Conservation (phyloP, 2,329 filamentous ascomycete genomes). For the Diatrype stigma region DNA sequence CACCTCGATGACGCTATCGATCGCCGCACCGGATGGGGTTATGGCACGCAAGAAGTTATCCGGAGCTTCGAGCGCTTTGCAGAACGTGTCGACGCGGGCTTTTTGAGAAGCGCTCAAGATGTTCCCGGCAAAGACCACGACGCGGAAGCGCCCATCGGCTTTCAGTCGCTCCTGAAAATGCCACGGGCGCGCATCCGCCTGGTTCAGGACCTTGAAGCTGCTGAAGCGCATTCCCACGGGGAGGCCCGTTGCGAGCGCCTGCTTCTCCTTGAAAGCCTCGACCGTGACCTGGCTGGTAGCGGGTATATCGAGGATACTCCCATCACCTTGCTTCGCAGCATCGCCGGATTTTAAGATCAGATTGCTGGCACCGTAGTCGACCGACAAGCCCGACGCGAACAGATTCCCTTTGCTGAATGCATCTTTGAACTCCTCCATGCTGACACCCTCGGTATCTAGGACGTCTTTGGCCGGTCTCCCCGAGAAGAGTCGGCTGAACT, state of each 20-base stretch:
- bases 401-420: slow-evolving; percentile 56
- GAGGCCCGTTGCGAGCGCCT: slow-evolving; percentile 42
- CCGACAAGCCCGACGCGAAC: slow-evolving; percentile 52
- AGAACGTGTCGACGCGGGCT: slow-evolving; percentile 43
- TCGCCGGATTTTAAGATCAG: slow-evolving; percentile 51
- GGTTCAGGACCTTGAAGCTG: slow-evolving; percentile 56
- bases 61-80: slow-evolving; percentile 33
- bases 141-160: slow-evolving; percentile 54
- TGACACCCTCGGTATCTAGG: slow-evolving; percentile 48
- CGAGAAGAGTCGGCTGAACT: slow-evolving; percentile 53
- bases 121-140: slow-evolving; percentile 60
- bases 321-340: slow-evolving; percentile 40
- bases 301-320: slow-evolving; percentile 30
- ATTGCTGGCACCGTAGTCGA: slow-evolving; percentile 54
- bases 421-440: slow-evolving; percentile 53
- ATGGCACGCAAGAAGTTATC: slow-evolving; percentile 19
- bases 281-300: slow-evolving; percentile 2
- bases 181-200: slow-evolving; percentile 51
- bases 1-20: slow-evolving; percentile 47
- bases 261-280: slow-evolving; percentile 20
- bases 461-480: slow-evolving; percentile 55
- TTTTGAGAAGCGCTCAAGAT: slow-evolving; percentile 42
- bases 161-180: slow-evolving; percentile 54
- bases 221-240: slow-evolving; percentile 55
- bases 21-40: slow-evolving; percentile 1